Conservation (phyloP, 352 stramenopile genomes). For the Thraustotheca clavata region DNA sequence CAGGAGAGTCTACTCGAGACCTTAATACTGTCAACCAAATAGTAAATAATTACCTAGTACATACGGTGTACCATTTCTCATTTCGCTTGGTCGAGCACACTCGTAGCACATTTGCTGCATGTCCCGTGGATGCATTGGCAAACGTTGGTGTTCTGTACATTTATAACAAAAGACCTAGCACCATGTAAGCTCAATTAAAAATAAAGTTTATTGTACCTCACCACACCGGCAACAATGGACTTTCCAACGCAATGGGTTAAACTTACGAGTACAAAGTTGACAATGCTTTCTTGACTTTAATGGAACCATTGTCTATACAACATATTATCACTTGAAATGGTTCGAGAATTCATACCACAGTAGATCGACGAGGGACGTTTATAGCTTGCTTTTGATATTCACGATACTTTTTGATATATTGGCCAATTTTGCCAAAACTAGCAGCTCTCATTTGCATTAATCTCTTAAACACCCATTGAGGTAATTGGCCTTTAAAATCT, state of each 20-base stretch:
- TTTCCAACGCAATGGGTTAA: conserved; percentile 4
- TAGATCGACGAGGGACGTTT: background rate
- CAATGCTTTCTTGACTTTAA: background rate
- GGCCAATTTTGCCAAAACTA: background rate
- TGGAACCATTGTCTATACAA: background rate
- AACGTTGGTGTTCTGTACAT: background rate
- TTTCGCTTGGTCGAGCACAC: background rate
- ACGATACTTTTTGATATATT: background rate
- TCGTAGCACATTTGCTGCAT: conserved; percentile 1
- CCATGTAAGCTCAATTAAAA: no score
- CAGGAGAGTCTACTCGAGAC: background rate
- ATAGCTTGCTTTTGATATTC: background rate
- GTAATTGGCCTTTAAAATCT: background rate
- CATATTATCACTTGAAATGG: background rate
- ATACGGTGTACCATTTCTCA: background rate
- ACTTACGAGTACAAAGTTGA: background rate
- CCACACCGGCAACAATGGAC: background rate
- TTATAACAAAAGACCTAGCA: conserved; percentile 10
- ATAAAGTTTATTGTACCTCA: no score
- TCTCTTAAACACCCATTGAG: conserved; percentile 3
- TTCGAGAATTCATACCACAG: background rate
- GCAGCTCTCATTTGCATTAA: background rate
- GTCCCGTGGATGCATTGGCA: background rate
- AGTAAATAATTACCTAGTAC: background rate
- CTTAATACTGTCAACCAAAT: background rate